Conservation (phyloP, 139 green algal genomes). For the Picochlorum sp. region DNA sequence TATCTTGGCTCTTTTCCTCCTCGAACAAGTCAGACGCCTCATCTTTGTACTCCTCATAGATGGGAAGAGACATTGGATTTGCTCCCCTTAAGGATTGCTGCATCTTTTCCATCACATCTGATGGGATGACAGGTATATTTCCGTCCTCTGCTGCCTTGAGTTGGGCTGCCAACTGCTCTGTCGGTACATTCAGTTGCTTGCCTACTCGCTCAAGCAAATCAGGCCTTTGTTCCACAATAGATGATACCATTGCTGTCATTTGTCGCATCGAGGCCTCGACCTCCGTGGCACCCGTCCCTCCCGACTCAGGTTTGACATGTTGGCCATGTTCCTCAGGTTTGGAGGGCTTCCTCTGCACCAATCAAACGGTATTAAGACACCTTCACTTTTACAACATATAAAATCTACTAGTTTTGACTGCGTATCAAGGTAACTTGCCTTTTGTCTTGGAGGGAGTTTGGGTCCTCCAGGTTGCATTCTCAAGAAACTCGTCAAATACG, state of each 20-base stretch:
- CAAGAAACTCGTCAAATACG: background rate
- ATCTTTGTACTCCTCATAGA: no score
- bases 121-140: background rate
- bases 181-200: background rate
- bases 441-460: background rate
- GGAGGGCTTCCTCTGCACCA: constrained; percentile 9
- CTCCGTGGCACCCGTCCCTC: background rate
- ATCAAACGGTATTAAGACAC: no score
- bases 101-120: no score
- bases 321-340: background rate
- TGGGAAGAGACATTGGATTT: no score
- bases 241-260: background rate
- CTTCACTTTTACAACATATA: background rate
- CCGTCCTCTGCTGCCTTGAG: background rate
- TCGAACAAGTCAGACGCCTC: constrained; percentile 8
- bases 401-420: no score
- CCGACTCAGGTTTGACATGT: background rate
- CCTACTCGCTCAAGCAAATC: background rate
- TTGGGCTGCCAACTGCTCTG: background rate
- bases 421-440: background rate
- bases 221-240: background rate
- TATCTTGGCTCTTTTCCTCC: constrained; percentile 18
- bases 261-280: background rate
- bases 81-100: no score
- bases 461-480: background rate